Evolutionary conservation across 1,284 basidiomycete genomes (phyloP), one percentile per base, ranked within the genome.

Genomic region (Ceratobasidium papillatum): DNA sequence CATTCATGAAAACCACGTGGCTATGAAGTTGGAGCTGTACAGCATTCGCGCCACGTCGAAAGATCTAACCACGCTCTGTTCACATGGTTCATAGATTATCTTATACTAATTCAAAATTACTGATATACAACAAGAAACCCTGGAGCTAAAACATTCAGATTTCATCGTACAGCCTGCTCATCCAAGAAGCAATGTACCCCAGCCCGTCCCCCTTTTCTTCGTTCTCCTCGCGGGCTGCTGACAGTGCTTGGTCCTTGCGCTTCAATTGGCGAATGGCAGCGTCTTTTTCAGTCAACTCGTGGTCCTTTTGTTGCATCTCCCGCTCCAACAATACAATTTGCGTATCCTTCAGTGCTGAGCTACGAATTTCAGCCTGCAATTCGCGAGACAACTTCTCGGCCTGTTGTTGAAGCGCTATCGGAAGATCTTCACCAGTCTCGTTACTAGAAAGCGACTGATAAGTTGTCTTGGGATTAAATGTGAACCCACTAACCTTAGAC

Each of bases 191-290:
- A 19, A 71, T 54, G 25, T 71, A 71, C 43, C 61, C 68, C n/a
- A 71, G 12, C 56, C 68, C 30, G 36, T 71, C 68, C 54, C 59
- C 49, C 43, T 71, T 59, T 17, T 56, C 52, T 30, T 47, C 38
- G 25, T 36, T 38, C 25, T 54, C 38, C 36, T 36, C n/a, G 56
- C 30, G 7, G 12, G 30, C 41, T n/a, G 19, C 25, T 14, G 38
- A 19, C 17, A 49, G 17, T 43, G 36, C 68, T n/a, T 58, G 52
- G 1, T 25, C 38, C 38, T 71, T 61, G n/a, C 27, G 41, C 30
- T 36, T 38, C 34, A 71, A 38, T 45, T 34, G 41, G 9, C 38
- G 56, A 22, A 71, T 71, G 22, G 38, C 49, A 8, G n/a, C 43
- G 7, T 71, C 68, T 36, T 49, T 41, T 36, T 49, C 34, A 27